Evolutionary conservation across 106 monocot genomes (phyloP), one percentile per base, ranked within the genome.

Genomic region (Xerophyta viscosa): DNA sequence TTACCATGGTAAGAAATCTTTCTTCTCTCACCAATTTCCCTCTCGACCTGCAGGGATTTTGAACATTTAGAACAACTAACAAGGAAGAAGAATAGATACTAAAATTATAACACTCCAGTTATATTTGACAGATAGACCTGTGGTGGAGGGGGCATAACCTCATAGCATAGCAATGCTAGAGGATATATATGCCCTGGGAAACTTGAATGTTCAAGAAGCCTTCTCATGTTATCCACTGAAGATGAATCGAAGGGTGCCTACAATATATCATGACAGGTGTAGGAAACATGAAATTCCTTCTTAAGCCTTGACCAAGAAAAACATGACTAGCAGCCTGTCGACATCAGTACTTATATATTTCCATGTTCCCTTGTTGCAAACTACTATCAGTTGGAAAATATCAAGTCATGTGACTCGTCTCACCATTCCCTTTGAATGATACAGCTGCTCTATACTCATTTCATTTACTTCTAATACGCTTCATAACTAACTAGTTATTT

Each of bases 201-300:
- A 52, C 49, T 42, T 46, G 84, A 81, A 76, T 88, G 70, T 28
- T 88, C 78, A 20, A 72, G 36, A 56, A 96, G 81, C 57, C 94
- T 84, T 56, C 88, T 88, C 71, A 96, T 88, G 61, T 96, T 96
- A 66, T 96, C 85, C 52, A 84, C 74, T 61, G 94, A 68, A 58
- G 94, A 77, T 60, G 72, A 58, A 65, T 96, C 94, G 67, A 96
- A 96, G 31, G 74, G 62, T 58, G 84, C 82, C 94, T 96, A 14
- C 43, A 52, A 10, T 10, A 20, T 39, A 28, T 22, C 13, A 41
- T 39, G 22, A 27, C 2, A 8, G n/a, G n/a, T n/a, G n/a, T n/a
- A n/a, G n/a, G n/a, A n/a, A n/a, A n/a, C n/a, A n/a, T n/a, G n/a
- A n/a, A n/a, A n/a, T n/a, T n/a, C n/a, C n/a, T n/a, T n/a, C n/a